Conservation (phyloP, 192 early-diverging fungal species). For the Gryganskiella cystojenkinii region DNA sequence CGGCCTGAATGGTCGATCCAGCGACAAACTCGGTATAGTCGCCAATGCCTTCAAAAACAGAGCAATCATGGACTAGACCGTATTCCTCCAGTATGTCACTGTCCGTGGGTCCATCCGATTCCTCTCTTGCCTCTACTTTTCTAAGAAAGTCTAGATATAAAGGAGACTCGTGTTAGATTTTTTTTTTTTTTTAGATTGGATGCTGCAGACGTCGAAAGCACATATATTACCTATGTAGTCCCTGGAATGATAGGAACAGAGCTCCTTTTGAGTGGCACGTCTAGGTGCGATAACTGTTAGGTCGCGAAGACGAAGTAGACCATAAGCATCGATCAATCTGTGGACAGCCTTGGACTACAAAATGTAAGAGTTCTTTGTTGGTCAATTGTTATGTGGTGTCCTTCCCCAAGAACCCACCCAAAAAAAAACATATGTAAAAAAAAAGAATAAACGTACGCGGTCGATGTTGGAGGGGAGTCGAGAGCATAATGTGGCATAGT, state of each 20-base stretch:
- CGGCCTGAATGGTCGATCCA: conserved; percentile 49
- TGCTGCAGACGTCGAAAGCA: too few relatives aligned
- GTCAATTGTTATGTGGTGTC: not conserved
- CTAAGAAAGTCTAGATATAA: conserved; percentile 23
- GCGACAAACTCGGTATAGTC: conserved; percentile 45
- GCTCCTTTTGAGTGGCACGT: conserved; percentile 38
- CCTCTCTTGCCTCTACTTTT: conserved; percentile 6
- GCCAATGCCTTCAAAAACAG: conserved; percentile 47
- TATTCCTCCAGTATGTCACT: conserved; percentile 43
- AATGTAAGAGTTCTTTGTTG: not conserved
- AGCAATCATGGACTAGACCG: conserved; percentile 49
- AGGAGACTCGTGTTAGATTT: too few relatives aligned
- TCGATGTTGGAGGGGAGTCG: conserved; percentile 46
- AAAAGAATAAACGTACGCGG: too few relatives aligned
- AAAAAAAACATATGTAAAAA: too few relatives aligned
- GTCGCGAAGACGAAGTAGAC: conserved; percentile 12
- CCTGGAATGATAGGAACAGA: conserved; percentile 41
- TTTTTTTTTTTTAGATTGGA: too few relatives aligned
- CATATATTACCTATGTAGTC: conserved; percentile 41
- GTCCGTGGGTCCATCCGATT: not conserved
- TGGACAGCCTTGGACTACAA: conserved; percentile 29
- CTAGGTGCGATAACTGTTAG: conserved; percentile 33
- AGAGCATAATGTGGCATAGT: conserved; percentile 37
- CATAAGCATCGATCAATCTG: conserved; percentile 33
- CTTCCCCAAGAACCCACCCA: too few relatives aligned